Evolutionary conservation across 176 grass and related monocot species (phyloP).

Genomic region (Zea luxurians): DNA sequence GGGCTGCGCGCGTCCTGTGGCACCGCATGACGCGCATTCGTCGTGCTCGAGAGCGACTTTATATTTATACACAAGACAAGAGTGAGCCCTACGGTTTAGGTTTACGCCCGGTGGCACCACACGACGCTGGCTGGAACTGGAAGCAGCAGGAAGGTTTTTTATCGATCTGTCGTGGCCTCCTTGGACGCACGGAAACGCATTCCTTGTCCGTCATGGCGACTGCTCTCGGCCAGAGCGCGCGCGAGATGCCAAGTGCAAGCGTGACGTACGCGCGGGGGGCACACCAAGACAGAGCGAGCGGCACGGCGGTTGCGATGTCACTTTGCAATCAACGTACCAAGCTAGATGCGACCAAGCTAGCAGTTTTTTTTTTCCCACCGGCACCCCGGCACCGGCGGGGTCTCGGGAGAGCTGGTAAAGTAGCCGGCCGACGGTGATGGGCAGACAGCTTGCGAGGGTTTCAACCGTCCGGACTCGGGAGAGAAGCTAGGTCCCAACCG

Average conservation of each 20-base stretch:
- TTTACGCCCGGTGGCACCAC: no score
- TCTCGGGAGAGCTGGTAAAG: background rate
- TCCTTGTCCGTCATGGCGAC: no score
- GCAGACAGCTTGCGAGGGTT: background rate
- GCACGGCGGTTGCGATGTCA: background rate
- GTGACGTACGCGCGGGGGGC: no score
- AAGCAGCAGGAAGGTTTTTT: background rate
- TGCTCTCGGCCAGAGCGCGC: no score
- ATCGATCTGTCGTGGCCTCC: background rate
- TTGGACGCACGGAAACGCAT: background rate
- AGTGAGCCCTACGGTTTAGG: background rate
- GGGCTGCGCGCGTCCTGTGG: no score
- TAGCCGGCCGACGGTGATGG: background rate
- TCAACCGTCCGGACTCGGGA: background rate
- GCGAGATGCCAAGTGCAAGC: no score
- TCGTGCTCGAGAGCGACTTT: background rate
- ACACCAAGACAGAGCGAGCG: no score
- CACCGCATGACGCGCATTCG: no score
- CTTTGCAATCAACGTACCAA: background rate
- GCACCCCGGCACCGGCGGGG: background rate
- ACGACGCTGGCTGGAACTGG: no score
- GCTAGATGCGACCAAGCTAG: no score
- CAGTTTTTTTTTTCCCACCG: background rate
- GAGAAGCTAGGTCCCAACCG: background rate
- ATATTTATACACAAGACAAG: background rate